These are phyloP conservation scores for Saksenaea oblongispora DNA, from an alignment of 371 early-diverging fungal genomes.

Conservation along the genomic window DNA sequence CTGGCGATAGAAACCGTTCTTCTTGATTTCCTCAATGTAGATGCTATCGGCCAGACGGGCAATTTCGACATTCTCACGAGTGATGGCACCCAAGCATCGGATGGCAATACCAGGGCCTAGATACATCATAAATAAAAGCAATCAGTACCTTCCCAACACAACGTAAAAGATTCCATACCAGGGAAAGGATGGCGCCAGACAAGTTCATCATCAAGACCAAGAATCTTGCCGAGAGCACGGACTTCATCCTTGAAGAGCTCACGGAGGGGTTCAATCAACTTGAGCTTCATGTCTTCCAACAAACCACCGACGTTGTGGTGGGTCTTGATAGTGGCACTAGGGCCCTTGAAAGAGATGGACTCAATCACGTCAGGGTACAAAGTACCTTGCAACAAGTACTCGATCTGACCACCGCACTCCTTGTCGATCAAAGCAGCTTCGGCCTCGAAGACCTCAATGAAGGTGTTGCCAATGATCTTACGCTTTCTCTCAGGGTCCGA, in stretches of 20 bases:
- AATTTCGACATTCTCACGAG: conserved; percentile 88
- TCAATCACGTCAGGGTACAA: conserved; percentile 99
- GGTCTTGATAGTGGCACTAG: conserved; percentile 97
- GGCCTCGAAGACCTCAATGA: conserved; percentile 95
- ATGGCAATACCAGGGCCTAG: conserved; percentile 94
- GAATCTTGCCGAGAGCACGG: conserved; percentile 85
- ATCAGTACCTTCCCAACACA: too few relatives aligned
- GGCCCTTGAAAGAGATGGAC: conserved; percentile 98
- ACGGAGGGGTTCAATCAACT: conserved; percentile 96
- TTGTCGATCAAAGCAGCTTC: conserved; percentile 90
- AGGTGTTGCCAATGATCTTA: conserved; percentile 98
- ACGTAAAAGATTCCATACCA: conserved; percentile 29
- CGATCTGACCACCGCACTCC: conserved; percentile 73
- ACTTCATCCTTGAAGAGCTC: conserved; percentile 99
- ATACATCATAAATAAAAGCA: too few relatives aligned
- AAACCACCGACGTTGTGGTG: conserved; percentile 99
- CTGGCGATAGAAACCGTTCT: conserved; percentile 92
- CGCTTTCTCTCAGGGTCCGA: conserved; percentile 97
- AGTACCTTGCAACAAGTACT: conserved; percentile 96
- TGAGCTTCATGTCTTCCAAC: conserved; percentile 93
- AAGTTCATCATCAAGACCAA: conserved; percentile 91
- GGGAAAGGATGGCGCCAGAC: conserved; percentile 99
- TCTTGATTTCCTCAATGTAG: conserved; percentile 97
- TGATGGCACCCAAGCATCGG: conserved; percentile 95
- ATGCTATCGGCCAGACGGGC: conserved; percentile 94